phyloP scores from a whole-genome alignment of 495 filamentous ascomycete species.

The Geoglossum glabrum region DNA sequence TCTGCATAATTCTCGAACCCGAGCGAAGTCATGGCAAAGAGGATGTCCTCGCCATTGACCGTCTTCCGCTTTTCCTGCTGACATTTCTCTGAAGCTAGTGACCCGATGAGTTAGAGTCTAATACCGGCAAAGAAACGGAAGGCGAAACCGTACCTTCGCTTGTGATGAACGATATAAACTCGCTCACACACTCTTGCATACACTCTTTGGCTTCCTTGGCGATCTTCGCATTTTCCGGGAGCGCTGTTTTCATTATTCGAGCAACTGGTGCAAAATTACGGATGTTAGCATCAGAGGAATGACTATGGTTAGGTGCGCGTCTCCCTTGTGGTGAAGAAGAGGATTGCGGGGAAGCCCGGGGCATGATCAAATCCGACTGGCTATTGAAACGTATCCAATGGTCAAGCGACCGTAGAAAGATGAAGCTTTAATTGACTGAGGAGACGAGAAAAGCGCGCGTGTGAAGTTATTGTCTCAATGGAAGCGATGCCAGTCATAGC shows the following conservation, averaged over 20 bases:
- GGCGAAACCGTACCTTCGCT: slow-evolving; percentile 57
- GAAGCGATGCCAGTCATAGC: slow-evolving; percentile 29
- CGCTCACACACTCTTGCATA: slow-evolving; percentile 99
- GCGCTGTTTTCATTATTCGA: slow-evolving; percentile 93
- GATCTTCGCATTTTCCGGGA: slow-evolving; percentile 97
- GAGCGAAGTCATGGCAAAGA: slow-evolving; percentile 97
- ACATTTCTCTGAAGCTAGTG: slow-evolving; percentile 88
- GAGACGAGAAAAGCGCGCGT: slow-evolving; percentile 13
- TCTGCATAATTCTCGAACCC: slow-evolving; percentile 98
- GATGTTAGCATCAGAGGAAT: slow-evolving; percentile 63
- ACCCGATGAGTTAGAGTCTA: slow-evolving; percentile 12
- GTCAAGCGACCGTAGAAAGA: slow-evolving; percentile 9
- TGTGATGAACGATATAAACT: slow-evolving; percentile 99
- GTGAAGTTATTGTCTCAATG: slow-evolving; percentile 14
- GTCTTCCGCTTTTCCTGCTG: slow-evolving; percentile 99
- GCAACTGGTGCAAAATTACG: slow-evolving; percentile 82
- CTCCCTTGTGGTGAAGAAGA: slow-evolving; percentile 18
- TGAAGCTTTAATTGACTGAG: slow-evolving; percentile 18
- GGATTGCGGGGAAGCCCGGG: slow-evolving; percentile 25
- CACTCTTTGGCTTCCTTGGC: slow-evolving; percentile 98
- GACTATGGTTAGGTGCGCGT: slow-evolving; percentile 12
- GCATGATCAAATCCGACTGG: slow-evolving; percentile 9
- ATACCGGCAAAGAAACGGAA: slow-evolving; percentile 7
- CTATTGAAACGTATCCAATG: slow-evolving; percentile 8
- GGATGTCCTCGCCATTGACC: slow-evolving; percentile 93